Evolutionary conservation across 2,329 filamentous ascomycete genomes (phyloP), one percentile per base, ranked within the genome.

Genomic region (Hawksworthiomyces lignivorus): DNA sequence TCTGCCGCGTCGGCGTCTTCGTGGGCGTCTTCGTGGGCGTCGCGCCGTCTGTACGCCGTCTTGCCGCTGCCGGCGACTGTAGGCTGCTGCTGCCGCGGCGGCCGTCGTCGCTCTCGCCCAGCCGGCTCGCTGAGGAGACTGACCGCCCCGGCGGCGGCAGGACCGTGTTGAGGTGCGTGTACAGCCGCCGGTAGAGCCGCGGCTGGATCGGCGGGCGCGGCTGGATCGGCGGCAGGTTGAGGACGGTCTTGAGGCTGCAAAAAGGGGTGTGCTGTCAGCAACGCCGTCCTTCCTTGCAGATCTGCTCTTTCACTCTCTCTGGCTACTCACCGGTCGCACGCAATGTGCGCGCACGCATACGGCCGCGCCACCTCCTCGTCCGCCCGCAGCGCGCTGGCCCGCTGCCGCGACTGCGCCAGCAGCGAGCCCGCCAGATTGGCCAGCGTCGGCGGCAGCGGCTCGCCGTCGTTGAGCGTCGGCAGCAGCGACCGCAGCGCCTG

Each of bases 291-390:
- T 26, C 24, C 8, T 26, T 12, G 12, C 18, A 33, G 31, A 33
- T 9, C 4, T 12, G 21, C 11, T 17, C 14, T 21, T 3, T 31
- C 11, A 4, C 27, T 29, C 26, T 29, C 10, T 7, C 8, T 8
- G 14, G 10, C 9, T 4, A 29, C 46, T 2, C 64, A 86, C 84
- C 86, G 77, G 53, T 90, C 87, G 57, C 89, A 97, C 17, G 92
- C 92, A 46, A 98, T 75, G 62, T 95, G 82, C 12, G 86, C 84
- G 59, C 88, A 95, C 4, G 83, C 84, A 60, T 92, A 92, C 5
- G 77, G 73, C 17, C 89, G 75, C n/a, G 83, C 87, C 50, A 92
- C 80, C 60, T 96, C 89, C 60, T 95, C 88, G 43, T 94, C 87
- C 4, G 80, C 73, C 58, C 88, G 94, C 40, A 96, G 69, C 14